Evolutionary conservation across 495 filamentous ascomycete species (phyloP).

Genomic region (Mycothermus thermophilus): DNA sequence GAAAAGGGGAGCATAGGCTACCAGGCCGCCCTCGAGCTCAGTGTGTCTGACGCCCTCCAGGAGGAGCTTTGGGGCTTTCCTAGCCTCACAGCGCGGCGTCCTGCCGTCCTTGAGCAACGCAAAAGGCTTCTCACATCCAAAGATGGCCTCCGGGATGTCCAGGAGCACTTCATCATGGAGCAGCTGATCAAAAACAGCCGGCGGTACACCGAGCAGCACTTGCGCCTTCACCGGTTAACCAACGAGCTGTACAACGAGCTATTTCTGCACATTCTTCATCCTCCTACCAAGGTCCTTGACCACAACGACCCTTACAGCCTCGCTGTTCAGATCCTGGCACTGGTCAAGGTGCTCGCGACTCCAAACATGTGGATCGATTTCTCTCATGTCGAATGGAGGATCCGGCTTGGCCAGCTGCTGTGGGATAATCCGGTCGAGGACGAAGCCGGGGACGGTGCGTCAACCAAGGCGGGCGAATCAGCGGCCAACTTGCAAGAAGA

Average conservation of each 20-base stretch:
- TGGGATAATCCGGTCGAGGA: slow-evolving; percentile 51
- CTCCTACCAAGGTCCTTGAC: slow-evolving; percentile 43
- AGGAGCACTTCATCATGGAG: slow-evolving; percentile 38
- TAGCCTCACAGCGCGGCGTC: slow-evolving; percentile 27
- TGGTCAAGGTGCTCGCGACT: slow-evolving; percentile 41
- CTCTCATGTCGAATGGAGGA: slow-evolving; percentile 64
- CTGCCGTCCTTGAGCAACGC: slow-evolving; percentile 32
- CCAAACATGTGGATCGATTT: slow-evolving; percentile 64
- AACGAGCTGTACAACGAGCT: slow-evolving; percentile 45
- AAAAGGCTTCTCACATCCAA: slow-evolving; percentile 35
- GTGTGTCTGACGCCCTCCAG: slow-evolving; percentile 47
- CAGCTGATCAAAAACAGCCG: slow-evolving; percentile 35
- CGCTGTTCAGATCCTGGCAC: slow-evolving; percentile 42
- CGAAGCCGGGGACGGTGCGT: slow-evolving; percentile 34
- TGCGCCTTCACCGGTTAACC: slow-evolving; percentile 24
- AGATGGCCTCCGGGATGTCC: slow-evolving; percentile 36
- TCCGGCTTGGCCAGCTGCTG: slow-evolving; percentile 65
- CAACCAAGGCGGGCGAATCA: slow-evolving; percentile 24
- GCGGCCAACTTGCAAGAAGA: slow-evolving; percentile 34
- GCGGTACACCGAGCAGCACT: slow-evolving; percentile 29
- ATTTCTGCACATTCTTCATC: slow-evolving; percentile 44
- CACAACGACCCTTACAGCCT: slow-evolving; percentile 44
- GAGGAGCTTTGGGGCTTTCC: slow-evolving; percentile 38
- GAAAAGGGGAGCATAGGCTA: slow-evolving; percentile 68
- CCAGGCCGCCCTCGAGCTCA: slow-evolving; percentile 55